phyloP scores from a whole-genome alignment of 805 yeast species.

The Cyberlindnera saturnus region DNA sequence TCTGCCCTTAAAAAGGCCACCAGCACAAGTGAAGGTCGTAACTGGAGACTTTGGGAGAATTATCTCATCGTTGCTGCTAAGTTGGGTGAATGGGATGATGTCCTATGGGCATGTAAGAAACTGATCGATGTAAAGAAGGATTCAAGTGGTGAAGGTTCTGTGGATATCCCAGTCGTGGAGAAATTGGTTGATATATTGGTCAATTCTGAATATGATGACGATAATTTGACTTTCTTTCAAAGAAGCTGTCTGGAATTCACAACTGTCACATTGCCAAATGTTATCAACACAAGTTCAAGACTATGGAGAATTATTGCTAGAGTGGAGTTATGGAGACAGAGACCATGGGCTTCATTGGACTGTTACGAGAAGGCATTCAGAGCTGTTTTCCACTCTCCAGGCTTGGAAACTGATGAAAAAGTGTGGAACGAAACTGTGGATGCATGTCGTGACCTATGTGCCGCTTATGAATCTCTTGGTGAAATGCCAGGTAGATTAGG shows the following conservation, averaged over 20 bases:
- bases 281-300: constrained; percentile 53
- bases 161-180: constrained; percentile 74
- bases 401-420: constrained; percentile 50
- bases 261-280: constrained; percentile 60
- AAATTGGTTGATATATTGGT: constrained; percentile 62
- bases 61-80: constrained; percentile 76
- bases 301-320: constrained; percentile 81
- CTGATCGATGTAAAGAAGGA: constrained; percentile 52
- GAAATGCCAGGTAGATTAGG: constrained; percentile 73
- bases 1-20: constrained; percentile 80
- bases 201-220: constrained; percentile 35
- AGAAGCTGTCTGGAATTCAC: constrained; percentile 62
- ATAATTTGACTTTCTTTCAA: constrained; percentile 52
- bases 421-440: constrained; percentile 79
- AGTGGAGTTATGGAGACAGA: constrained; percentile 80
- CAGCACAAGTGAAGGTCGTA: constrained; percentile 58
- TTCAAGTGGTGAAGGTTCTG: constrained; percentile 52
- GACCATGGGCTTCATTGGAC: constrained; percentile 84
- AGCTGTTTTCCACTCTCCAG: constrained; percentile 59
- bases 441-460: constrained; percentile 68
- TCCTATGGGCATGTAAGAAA: constrained; percentile 64
- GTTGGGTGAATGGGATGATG: constrained; percentile 85
- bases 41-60: constrained; percentile 92
- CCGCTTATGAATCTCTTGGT: constrained; percentile 87
- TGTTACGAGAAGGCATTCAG: constrained; percentile 84